Conservation (phyloP, 75 land plant genomes). For the Picea glauca region DNA sequence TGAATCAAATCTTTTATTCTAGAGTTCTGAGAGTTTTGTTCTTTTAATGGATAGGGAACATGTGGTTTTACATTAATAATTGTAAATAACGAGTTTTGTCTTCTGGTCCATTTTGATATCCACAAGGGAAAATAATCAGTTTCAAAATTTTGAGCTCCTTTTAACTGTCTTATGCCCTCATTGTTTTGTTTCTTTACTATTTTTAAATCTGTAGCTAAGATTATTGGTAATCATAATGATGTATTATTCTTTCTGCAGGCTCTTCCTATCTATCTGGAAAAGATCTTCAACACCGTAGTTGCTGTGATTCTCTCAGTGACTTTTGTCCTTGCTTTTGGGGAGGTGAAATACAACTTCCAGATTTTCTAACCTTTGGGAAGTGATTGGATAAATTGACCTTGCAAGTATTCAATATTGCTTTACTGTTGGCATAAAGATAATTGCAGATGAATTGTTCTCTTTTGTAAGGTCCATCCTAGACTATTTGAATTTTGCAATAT, state of each 20-base stretch:
- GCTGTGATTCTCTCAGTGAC: conserved; percentile 40
- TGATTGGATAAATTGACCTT: not conserved
- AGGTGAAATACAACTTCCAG: conserved; percentile 14
- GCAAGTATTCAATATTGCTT: not conserved
- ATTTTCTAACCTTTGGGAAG: not conserved
- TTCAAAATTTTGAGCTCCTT: not conserved
- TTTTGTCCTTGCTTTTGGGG: conserved; percentile 46
- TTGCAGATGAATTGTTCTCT: not conserved
- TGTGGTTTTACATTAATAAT: not conserved
- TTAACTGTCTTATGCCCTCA: not conserved
- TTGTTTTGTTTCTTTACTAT: not conserved
- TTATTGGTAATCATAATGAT: not conserved
- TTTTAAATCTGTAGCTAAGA: not conserved
- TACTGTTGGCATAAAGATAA: not conserved
- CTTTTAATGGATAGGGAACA: not conserved
- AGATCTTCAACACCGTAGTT: conserved; percentile 27
- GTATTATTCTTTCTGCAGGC: conserved; percentile 21
- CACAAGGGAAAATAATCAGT: not conserved
- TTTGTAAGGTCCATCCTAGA: not conserved
- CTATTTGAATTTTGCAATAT: not conserved
- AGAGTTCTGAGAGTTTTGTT: not conserved
- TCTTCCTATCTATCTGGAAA: conserved; percentile 34
- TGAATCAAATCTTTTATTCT: not conserved
- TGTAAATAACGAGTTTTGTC: not conserved
- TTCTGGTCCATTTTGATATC: not conserved